Conservation (phyloP, 352 stramenopile genomes). For the Thalassiosira ordinaria region DNA sequence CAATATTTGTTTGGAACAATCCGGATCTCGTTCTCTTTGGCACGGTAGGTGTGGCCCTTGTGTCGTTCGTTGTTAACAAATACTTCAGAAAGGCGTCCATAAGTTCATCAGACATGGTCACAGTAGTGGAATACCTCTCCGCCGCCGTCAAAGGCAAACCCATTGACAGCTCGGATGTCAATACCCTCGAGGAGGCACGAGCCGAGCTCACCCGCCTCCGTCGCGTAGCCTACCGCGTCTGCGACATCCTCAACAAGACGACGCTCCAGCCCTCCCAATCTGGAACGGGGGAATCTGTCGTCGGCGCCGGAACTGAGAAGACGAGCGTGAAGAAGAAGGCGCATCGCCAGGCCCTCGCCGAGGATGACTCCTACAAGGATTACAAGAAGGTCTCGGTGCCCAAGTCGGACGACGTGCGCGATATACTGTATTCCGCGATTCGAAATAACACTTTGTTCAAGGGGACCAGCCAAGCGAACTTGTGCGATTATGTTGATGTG, state of each 20-base stretch:
- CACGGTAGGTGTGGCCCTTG: too few relatives aligned
- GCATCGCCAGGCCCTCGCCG: constrained; percentile 32
- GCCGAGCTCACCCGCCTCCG: constrained; percentile 58
- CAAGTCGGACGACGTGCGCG: constrained; percentile 74
- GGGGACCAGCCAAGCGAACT: constrained; percentile 65
- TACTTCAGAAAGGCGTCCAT: too few relatives aligned
- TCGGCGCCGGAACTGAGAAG: too few relatives aligned
- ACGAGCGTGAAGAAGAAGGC: constrained; percentile 42
- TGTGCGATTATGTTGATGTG: constrained; percentile 75
- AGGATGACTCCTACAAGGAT: constrained; percentile 46
- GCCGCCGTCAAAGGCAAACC: too few relatives aligned
- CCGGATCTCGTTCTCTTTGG: too few relatives aligned
- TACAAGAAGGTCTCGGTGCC: constrained; percentile 65
- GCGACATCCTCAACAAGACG: constrained; percentile 21
- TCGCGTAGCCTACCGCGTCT: constrained; percentile 34
- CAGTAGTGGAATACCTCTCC: too few relatives aligned
- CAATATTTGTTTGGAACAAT: too few relatives aligned
- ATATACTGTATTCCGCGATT: constrained; percentile 80
- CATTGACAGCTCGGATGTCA: constrained; percentile 59
- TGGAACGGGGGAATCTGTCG: too few relatives aligned
- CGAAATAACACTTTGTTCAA: constrained; percentile 83
- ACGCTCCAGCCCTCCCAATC: too few relatives aligned
- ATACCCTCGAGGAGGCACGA: constrained; percentile 60
- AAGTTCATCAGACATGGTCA: too few relatives aligned
- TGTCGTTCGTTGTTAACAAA: background rate